A percentile compares a stretch with the other conserved stretches of the same genome.
These are phyloP conservation scores for Eucalyptus decipiens DNA, from an alignment of 345 rosid genomes.

Conservation along the genomic window DNA sequence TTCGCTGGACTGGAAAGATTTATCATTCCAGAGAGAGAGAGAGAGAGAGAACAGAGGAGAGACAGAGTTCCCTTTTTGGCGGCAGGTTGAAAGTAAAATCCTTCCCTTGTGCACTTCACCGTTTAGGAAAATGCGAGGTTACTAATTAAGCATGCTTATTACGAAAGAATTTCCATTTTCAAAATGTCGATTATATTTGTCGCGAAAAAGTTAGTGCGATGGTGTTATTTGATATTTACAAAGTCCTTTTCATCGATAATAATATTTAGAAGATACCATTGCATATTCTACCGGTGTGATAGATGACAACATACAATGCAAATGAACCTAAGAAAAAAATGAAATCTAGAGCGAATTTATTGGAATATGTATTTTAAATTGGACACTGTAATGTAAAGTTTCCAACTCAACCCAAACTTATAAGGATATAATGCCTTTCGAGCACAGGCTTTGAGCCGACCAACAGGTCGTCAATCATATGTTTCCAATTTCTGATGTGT, in stretches of 20 bases:
- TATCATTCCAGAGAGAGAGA: background rate
- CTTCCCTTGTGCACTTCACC: background rate
- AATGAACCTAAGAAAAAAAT: no score
- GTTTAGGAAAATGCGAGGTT: background rate
- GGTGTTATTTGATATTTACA: background rate
- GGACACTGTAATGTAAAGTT: background rate
- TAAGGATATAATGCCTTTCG: background rate
- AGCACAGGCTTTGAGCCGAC: background rate
- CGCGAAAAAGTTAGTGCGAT: background rate
- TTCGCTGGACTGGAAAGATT: background rate
- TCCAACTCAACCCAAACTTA: background rate
- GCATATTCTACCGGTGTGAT: rapidly evolving
- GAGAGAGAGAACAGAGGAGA: background rate
- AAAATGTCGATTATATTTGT: background rate
- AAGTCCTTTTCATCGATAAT: background rate
- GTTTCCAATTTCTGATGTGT: background rate
- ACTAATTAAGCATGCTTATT: background rate
- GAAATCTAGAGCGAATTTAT: background rate
- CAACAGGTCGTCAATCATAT: background rate
- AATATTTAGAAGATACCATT: background rate
- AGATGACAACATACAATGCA: no score
- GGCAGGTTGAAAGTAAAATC: background rate
- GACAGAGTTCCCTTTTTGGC: background rate
- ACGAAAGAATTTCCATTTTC: background rate
- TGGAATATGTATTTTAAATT: background rate